Percentiles rank a stretch among this genome's conserved stretches.
phyloP scores from a whole-genome alignment of 352 stramenopile genomes.

The Phytopythium ostracodes region DNA sequence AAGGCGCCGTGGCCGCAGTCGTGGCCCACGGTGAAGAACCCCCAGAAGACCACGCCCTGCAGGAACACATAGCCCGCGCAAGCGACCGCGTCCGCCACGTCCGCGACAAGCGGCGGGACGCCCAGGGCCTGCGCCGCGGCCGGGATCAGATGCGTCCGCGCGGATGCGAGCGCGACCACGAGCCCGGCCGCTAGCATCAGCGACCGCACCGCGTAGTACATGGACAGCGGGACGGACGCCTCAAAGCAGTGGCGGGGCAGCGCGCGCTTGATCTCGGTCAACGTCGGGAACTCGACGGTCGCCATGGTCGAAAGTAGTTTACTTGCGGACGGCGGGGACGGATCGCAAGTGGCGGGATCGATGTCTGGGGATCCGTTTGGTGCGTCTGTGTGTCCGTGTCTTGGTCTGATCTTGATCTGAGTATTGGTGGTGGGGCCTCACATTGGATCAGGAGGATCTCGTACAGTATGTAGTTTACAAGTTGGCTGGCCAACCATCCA shows the following conservation, averaged over 20 bases:
- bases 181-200: constrained; percentile 42
- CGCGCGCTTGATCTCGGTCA: constrained; percentile 80
- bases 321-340: not conserved
- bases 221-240: constrained; percentile 56
- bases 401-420: not conserved
- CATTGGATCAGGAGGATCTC: too few species aligned
- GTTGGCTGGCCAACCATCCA: not conserved
- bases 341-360: not conserved
- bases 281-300: constrained; percentile 54
- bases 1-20: constrained; percentile 81
- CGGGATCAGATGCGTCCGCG: constrained; percentile 27
- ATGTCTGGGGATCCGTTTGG: not conserved
- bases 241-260: constrained; percentile 72
- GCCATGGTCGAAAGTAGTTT: constrained; percentile 14
- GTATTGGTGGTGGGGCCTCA: not conserved
- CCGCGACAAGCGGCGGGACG: not conserved
- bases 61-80: constrained; percentile 61
- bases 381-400: too few species aligned
- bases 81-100: constrained; percentile 35
- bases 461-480: too few species aligned
- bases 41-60: constrained; percentile 79
- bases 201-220: constrained; percentile 68
- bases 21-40: constrained; percentile 81
- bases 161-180: constrained; percentile 34
- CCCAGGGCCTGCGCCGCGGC: constrained; percentile 20